A percentile compares a stretch with the other conserved stretches of the same genome.
phyloP scores from a whole-genome alignment of 345 rosid species.

The Populus deltoides region DNA sequence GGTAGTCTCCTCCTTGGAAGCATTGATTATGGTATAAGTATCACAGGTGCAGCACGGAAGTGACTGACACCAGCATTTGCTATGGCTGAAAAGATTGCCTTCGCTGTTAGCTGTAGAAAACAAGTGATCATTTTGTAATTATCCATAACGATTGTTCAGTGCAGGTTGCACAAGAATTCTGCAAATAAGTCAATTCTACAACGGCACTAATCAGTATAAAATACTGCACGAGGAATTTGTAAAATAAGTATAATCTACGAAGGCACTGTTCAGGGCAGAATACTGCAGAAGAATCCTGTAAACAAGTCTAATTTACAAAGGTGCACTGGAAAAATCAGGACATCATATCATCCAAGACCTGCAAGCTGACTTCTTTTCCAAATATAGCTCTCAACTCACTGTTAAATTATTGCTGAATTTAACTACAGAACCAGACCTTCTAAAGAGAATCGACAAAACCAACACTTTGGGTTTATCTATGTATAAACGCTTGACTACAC shows the following conservation, averaged over 20 bases:
- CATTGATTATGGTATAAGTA: conserved; percentile 77
- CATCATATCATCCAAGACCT: not conserved
- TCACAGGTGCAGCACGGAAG: conserved; percentile 94
- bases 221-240: not conserved
- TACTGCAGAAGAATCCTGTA: not conserved
- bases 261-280: not conserved
- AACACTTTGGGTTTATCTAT: not conserved
- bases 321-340: not conserved
- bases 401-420: not conserved
- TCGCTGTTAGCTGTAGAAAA: conserved; percentile 64
- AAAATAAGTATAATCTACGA: not conserved
- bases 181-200: not conserved
- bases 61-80: conserved; percentile 67
- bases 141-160: not conserved
- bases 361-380: not conserved
- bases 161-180: not conserved
- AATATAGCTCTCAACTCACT: not conserved
- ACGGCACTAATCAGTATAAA: not conserved
- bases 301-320: not conserved
- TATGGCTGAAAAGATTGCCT: conserved; percentile 75
- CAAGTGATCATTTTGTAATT: not conserved
- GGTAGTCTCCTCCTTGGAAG: conserved; percentile 63
- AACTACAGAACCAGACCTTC: not conserved
- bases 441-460: not conserved
- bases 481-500: not conserved